Evolutionary conservation across 2,329 filamentous ascomycete genomes (phyloP), one percentile per base, ranked within the genome.

Genomic region (Pseudogymnoascus sp.): DNA sequence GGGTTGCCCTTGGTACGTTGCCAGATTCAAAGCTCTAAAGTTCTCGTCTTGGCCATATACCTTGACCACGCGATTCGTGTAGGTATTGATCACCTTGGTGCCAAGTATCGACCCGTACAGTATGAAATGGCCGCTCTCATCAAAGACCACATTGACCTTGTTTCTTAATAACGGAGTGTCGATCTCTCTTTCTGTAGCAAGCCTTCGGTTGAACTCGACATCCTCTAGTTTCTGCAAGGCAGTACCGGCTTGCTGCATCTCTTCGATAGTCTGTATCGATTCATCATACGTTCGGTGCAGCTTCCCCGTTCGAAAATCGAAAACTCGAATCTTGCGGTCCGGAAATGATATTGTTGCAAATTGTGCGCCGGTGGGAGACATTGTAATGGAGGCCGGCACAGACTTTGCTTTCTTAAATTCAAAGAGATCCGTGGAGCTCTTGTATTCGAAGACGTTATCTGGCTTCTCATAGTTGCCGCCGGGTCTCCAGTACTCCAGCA

Each of bases 401-500:
- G 92, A 90, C 75, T 96, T 98, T 61, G 90, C 85, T 77, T 97
- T 98, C 73, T 96, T 98, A 79, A 99, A 98, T 62, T 96, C 93
- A 73, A 98, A 99, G 0, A 99, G 81, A 71, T 90, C 95, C 2
- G 95, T 99, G 1, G 90, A 88, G 73, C 92, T 96, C 78, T 99
- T 99, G 78, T 92, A 90, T 69, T 91, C 84, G 74, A 96, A 99
- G 16, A 99, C 92, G 62, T 86, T 92, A 69, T 92, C 88, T 0
- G 95, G 95, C 76, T 98, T 97, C 72, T 96, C 92, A 74, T 92
- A 97, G 41, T 80, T 86, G 1, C 85, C 87, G 67, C 84, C 85
- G 0, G 95, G 92, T 65, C 85, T 84, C 95, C 95, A 99, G 77
- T 99, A 99, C 76, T 99, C 95, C 8, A 99, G 75, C 93, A 98